Evolutionary conservation across 2,329 filamentous ascomycete genomes (phyloP), one percentile per base, ranked within the genome.

Genomic region (Colletotrichum falcatum): DNA sequence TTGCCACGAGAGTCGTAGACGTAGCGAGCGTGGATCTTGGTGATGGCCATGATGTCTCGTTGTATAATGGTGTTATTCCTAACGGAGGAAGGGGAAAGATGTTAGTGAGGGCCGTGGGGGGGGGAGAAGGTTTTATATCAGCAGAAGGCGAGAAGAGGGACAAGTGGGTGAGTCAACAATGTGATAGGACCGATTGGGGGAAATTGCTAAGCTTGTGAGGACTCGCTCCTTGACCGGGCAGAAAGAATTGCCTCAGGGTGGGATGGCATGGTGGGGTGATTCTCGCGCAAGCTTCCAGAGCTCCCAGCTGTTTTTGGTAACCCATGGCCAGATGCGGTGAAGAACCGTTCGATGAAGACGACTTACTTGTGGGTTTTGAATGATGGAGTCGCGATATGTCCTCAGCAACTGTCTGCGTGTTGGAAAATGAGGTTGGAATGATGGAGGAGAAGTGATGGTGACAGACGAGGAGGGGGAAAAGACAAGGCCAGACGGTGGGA

Each of bases 1-100:
- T 99, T 99, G 83, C 90, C 90, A 82, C 96, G 95, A 83, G 96
- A 98, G 90, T 99, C 96, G 90, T 95, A 99, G 88, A 99, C 94
- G 81, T 92, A 95, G 82, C 96, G 93, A 81, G 93, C 93, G 89
- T 95, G 92, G 82, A 96, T 89, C 89, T 95, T 95, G 84, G 91
- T 90, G 85, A 96, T 94, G 80, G 93, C 87, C 96, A 99, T 99
- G 76, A 81, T 95, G 85, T 60, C 60, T 56, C 26, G 51, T 39
- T 56, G 56, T 71, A 35, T 63, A 44, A 33, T 68, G 68, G 46
- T 63, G 44, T 55, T 65, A 20, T 63, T 70, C 58, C 68, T 68
- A 62, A 49, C 58, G 20, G 37, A 65, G 44, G 54, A 42, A 51
- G 44, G 46, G 23, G 14, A 35, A 48, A 54, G 64, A 67, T 58